Conservation (phyloP, 2,329 filamentous ascomycete genomes). For the Neofusicoccum parvum region DNA sequence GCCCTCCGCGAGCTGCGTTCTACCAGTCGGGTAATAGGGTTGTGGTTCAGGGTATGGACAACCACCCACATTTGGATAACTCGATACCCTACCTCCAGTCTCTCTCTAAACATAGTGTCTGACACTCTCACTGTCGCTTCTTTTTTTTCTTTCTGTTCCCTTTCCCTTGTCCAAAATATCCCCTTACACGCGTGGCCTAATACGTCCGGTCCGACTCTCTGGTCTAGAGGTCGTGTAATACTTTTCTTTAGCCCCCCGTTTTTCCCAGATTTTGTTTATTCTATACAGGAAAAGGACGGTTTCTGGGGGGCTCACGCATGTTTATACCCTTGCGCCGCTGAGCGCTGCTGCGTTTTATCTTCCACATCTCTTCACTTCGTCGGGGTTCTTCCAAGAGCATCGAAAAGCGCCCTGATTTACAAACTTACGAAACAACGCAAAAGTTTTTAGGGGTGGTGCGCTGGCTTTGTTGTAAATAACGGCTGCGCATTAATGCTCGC, state of each 20-base stretch:
- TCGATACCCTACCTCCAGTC: slow-evolving; percentile 8
- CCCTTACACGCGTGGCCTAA: slow-evolving; percentile 18
- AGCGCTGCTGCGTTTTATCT: slow-evolving; percentile 6
- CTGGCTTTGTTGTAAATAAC: slow-evolving; percentile 11
- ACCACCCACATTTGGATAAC: slow-evolving; percentile 11
- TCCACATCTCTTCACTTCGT: slow-evolving; percentile 3
- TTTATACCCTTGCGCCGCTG: slow-evolving; percentile 20
- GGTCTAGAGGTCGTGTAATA: slow-evolving; percentile 16
- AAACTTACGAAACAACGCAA: background rate
- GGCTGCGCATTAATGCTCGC: slow-evolving; percentile 12
- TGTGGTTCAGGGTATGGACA: slow-evolving; percentile 6
- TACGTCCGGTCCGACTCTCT: slow-evolving; percentile 18
- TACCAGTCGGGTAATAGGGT: background rate
- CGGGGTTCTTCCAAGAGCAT: slow-evolving; percentile 6
- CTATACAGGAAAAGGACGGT: slow-evolving; percentile 13
- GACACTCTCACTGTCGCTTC: background rate
- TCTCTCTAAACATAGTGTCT: slow-evolving; percentile 16
- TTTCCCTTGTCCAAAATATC: slow-evolving; percentile 2
- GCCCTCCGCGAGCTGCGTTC: background rate
- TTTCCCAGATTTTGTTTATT: slow-evolving; percentile 7
- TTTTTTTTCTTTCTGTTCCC: background rate
- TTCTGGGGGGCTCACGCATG: slow-evolving; percentile 15
- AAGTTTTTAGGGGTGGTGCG: background rate
- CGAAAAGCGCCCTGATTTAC: slow-evolving; percentile 4
- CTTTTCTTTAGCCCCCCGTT: slow-evolving; percentile 4